Base-by-base conservation (phyloP, 2,329 filamentous ascomycete genomes). In the Drechmeria coniospora region DNA sequence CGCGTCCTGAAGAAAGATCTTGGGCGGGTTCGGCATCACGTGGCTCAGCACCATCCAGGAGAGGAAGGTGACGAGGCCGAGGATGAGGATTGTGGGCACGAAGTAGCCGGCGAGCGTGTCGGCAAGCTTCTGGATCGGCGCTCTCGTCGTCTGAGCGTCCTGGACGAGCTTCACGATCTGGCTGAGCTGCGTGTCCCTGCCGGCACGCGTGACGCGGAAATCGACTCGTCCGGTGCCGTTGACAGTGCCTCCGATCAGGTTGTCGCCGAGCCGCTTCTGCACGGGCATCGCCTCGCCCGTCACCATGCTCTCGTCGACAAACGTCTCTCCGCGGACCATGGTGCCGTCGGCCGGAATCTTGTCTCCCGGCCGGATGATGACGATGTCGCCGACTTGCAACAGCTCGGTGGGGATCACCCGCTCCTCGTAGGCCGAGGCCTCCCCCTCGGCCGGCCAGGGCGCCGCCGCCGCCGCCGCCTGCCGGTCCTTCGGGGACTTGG, bases 81-180 rank as follows among this genome's bases (percentile, higher is more conserved):
- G 74, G 11, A 75, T 57, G 36, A 95, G 74, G 43, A 98, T 94
- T 10, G 74, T 68, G 1, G 90, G 90, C 2, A 98, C 81, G 43
- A 98, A 98, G 51, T 90, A 90, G 10, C 90, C 87, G 11, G 90
- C 86, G 24, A 98, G 72, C 3, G 71, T 74, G 53, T 98, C 90
- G 4, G 86, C 90, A 46, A 95, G 70, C 24, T 82, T 74, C 51
- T 98, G 90, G 33, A 98, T 98, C 0, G 90, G 90, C 6, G 90
- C 90, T 21, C 90, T 74, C 28, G 74, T 87, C 3, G 87, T 95
- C 52, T 98, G 90, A 3, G 90, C 90, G 49, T 94, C 83, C 53
- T 98, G 90, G 0, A 98, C 90, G n/a, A 95, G 69, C 52, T 87
- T 90, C 36, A 98, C 90, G 38, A 98, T 98, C 54, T 95, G 90